phyloP scores from a whole-genome alignment of 805 yeast species.

The Ogataea saltuana region DNA sequence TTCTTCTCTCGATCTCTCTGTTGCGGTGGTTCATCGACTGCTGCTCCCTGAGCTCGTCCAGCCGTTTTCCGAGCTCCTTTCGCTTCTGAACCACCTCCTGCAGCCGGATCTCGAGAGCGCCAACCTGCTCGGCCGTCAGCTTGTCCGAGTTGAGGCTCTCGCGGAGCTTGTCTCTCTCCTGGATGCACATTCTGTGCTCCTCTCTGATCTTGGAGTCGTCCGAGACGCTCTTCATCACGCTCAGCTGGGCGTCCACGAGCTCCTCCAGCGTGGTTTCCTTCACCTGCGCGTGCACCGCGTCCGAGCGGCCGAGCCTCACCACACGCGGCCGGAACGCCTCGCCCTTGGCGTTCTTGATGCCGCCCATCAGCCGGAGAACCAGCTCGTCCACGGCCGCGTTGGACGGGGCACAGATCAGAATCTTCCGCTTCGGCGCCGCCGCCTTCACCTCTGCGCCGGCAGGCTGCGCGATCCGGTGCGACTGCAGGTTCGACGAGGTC shows the following conservation, averaged over 20 bases:
- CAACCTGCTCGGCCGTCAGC: conserved; percentile 44
- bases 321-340: conserved; percentile 57
- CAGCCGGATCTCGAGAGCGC: conserved; percentile 48
- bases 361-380: conserved; percentile 75
- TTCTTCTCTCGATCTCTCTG: conserved; percentile 75
- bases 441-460: conserved; percentile 8
- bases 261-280: conserved; percentile 84
- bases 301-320: conserved; percentile 88
- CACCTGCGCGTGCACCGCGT: conserved; percentile 81
- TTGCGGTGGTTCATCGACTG: conserved; percentile 68
- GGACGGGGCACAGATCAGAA: conserved; percentile 94
- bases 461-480: conserved; percentile 13
- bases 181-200: conserved; percentile 52
- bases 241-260: conserved; percentile 64
- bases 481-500: conserved; percentile 35
- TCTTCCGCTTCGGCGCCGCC: conserved; percentile 44
- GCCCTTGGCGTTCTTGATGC: conserved; percentile 62
- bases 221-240: conserved; percentile 35
- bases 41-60: conserved; percentile 79
- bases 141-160: conserved; percentile 32
- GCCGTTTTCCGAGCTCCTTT: conserved; percentile 66
- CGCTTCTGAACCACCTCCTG: conserved; percentile 60
- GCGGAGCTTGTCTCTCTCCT: conserved; percentile 58
- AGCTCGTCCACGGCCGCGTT: conserved; percentile 98
- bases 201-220: conserved; percentile 51